Base-by-base conservation (phyloP, 768 basidiomycete species). In the Lyophyllum atratum region DNA sequence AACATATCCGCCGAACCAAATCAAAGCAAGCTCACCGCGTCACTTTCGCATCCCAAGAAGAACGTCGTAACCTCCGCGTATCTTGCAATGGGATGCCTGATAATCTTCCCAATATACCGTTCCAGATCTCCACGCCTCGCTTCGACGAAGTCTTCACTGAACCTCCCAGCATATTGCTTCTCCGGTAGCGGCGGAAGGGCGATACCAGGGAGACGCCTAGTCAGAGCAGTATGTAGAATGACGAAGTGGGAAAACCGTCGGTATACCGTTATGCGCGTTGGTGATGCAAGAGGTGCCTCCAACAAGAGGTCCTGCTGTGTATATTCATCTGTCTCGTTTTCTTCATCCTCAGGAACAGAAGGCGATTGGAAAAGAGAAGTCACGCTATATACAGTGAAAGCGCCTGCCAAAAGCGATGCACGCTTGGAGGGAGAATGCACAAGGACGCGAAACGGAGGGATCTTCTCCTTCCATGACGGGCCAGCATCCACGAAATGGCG, bases 231-330 rank as follows among this genome's bases (percentile, higher is more conserved):
- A 61, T 93, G 88, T 28, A 95, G 78, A 49, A 86, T 79, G 25
- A 87, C 84, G 63, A 95, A 95, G 56, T 94, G 89, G 3, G 92
- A 92, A 73, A 90, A 95, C 7, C 93, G 86, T 11, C 93, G 80
- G 34, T 88, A 78, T 34, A 94, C 92, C 0, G 88, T 92, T 58
- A 93, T 82, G 29, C 84, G 76, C 10, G 80, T 74, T 1, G 84
- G 75, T 1, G 79, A 72, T 4, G 70, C 56, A 4, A 72, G 67
- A 12, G 67, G 60, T 22, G 58, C 14, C n/a, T 44, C 49, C 19
- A 34, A n/a, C 42, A 24, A 56, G 21, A 34, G 55, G 12, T 62
- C 68, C 43, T 58, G 46, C 25, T 61, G 67, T 12, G n/a, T 52
- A 15, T 44, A 10, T 9, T 63, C 64, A 4, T 64, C 62, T 2